Base-by-base conservation (phyloP, 164 flowering plant genomes). In the Nelumbo lutea region DNA sequence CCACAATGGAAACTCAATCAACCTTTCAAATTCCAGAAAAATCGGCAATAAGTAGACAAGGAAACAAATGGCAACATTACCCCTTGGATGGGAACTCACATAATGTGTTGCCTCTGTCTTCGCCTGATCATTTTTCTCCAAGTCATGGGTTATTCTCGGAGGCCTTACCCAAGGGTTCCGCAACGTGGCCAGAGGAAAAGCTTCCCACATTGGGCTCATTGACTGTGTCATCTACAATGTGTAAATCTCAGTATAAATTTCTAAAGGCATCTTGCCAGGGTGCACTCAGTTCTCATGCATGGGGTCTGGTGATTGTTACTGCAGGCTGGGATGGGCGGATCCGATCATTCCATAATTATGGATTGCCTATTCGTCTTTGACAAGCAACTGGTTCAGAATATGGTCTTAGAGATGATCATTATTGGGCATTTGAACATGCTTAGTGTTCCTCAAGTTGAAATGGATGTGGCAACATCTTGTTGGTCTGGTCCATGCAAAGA, bases 281-380 rank as follows among this genome's bases (percentile, higher is more conserved):
- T 73, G 76, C 71, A 15, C 56, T 75, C 50, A 76, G 56, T 55
- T 77, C 86, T 64, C 84, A 85, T 68, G 61, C 83, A 74, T 94
- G 97, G 98, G 95, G 95, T 56, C 81, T 84, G 38, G 97, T 88
- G 65, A 82, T 91, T 51, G 93, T 94, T 4, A 86, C 93, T 27
- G 98, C 95, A 15, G 90, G 96, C 13, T 84, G 83, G 84, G 98
- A 94, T 73, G 98, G 98, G 44, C 72, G 85, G 62, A 90, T 94
- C 40, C 80, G 88, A 68, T 80, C 93, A 10, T 94, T 72, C 70
- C 88, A 75, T 65, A 94, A 91, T 59, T 88, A 88, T 53, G 98
- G 97, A 2, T 85, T 91, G 58, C 98, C 98, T 1, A 63, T 83
- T 73, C 91, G 79, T 51, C 27, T 70, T 39, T 86, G 81, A 87